Conservation (phyloP, 805 yeast species). For the Candida ipomoeae region DNA sequence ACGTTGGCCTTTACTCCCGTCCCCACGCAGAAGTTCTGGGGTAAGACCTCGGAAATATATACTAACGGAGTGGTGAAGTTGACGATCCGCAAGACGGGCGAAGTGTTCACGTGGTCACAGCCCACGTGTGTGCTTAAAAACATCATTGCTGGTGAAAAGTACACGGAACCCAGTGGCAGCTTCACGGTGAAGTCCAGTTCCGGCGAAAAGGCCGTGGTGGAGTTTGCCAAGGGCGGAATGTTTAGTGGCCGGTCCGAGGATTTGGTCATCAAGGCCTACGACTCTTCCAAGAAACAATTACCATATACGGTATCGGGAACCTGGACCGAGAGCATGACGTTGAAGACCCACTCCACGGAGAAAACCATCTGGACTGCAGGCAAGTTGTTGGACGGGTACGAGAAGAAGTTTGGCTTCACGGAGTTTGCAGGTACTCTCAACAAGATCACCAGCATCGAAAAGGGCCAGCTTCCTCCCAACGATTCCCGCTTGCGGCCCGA, state of each 20-base stretch:
- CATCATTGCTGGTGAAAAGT: conserved; percentile 91
- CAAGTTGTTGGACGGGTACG: conserved; percentile 51
- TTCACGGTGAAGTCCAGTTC: conserved; percentile 62
- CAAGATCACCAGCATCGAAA: conserved; percentile 70
- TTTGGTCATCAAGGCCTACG: conserved; percentile 43
- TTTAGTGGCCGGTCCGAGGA: conserved; percentile 81
- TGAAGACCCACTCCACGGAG: conserved; percentile 39
- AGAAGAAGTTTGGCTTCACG: conserved; percentile 80
- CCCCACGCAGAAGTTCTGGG: conserved; percentile 91
- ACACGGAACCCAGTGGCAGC: conserved; percentile 76
- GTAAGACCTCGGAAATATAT: conserved; percentile 80
- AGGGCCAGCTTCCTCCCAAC: conserved; percentile 65
- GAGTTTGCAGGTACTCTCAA: conserved; percentile 77
- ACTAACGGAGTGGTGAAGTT: conserved; percentile 69
- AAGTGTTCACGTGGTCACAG: conserved; percentile 72
- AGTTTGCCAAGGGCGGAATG: conserved; percentile 78
- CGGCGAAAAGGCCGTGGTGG: conserved; percentile 68
- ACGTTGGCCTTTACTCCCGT: conserved; percentile 56
- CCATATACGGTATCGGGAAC: conserved; percentile 58
- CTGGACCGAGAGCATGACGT: conserved; percentile 71
- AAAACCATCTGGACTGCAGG: conserved; percentile 69
- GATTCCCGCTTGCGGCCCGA: conserved; percentile 93
- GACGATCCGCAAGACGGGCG: conserved; percentile 56
- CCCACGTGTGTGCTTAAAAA: conserved; percentile 83
- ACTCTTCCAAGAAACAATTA: conserved; percentile 30